Conservation (phyloP, 2,329 filamentous ascomycete genomes). For the Herpotrichia juniperi region DNA sequence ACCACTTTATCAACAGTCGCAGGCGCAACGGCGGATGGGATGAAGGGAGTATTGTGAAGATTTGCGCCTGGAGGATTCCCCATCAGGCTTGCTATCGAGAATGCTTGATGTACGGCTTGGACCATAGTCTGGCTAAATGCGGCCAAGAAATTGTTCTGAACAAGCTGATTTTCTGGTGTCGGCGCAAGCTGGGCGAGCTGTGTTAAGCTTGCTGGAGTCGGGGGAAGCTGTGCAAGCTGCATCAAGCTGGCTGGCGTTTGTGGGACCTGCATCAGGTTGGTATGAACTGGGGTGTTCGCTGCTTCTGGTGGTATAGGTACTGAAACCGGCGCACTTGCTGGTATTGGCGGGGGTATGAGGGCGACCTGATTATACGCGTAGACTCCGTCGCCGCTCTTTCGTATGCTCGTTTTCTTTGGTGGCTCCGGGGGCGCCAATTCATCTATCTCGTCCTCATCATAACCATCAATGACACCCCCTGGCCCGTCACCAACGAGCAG, state of each 20-base stretch:
- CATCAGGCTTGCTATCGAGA: constrained; percentile 11
- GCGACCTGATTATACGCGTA: background rate
- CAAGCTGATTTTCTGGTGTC: constrained; percentile 13
- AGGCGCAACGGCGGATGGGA: constrained; percentile 7
- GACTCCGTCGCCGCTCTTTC: background rate
- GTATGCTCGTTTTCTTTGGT: background rate
- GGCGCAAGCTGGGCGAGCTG: constrained; percentile 5
- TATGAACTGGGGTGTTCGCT: constrained; percentile 5
- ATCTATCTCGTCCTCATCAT: constrained; percentile 25
- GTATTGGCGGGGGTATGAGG: background rate
- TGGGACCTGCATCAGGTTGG: constrained; percentile 19
- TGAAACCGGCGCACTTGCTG: background rate
- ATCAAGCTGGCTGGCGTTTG: constrained; percentile 3
- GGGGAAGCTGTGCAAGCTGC: constrained; percentile 4
- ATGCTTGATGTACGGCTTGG: constrained; percentile 30
- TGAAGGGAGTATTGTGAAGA: constrained; percentile 5
- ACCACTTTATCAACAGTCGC: constrained; percentile 16
- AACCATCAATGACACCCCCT: constrained; percentile 24
- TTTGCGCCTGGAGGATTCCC: background rate
- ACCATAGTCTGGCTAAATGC: constrained; percentile 27
- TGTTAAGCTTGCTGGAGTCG: constrained; percentile 17
- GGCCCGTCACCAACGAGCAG: constrained; percentile 34
- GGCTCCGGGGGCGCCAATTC: constrained; percentile 32
- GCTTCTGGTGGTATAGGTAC: background rate
- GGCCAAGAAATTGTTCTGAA: constrained; percentile 31